Evolutionary conservation across 2,329 filamentous ascomycete species (phyloP).

Genomic region (Fusarium sp.): DNA sequence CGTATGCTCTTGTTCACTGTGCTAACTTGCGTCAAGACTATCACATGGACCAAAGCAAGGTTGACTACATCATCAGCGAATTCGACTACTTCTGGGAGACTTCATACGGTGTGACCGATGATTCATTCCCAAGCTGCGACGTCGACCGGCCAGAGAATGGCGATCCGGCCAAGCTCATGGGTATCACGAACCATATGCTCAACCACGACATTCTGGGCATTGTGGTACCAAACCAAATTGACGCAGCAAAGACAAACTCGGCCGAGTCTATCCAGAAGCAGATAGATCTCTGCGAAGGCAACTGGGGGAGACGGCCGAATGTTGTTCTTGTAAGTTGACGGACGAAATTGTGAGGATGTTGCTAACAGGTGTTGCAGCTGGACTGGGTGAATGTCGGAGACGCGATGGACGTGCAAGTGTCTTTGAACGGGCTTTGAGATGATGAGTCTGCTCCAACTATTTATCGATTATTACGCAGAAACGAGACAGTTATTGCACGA

Average conservation of each 20-base stretch:
- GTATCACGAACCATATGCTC: slow-evolving; percentile 46
- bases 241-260: slow-evolving; percentile 52
- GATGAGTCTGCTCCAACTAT: background rate
- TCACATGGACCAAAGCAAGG: slow-evolving; percentile 58
- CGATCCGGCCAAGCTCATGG: slow-evolving; percentile 41
- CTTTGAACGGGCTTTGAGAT: slow-evolving; percentile 52
- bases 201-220: slow-evolving; percentile 45
- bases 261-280: slow-evolving; percentile 43
- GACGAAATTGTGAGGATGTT: background rate
- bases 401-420: slow-evolving; percentile 51
- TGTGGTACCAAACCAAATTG: slow-evolving; percentile 48
- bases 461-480: background rate
- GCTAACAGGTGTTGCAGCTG: slow-evolving; percentile 47
- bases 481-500: background rate
- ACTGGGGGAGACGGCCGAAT: slow-evolving; percentile 40
- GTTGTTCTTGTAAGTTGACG: slow-evolving; percentile 44
- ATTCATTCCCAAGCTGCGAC: slow-evolving; percentile 72
- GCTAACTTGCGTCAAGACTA: slow-evolving; percentile 64
- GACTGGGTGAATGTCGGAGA: slow-evolving; percentile 58
- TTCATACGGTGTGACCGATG: slow-evolving; percentile 71
- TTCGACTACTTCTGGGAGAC: slow-evolving; percentile 80
- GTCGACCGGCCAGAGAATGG: slow-evolving; percentile 68
- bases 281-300: slow-evolving; percentile 38
- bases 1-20: background rate
- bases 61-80: slow-evolving; percentile 74